Conservation (phyloP, 2,329 filamentous ascomycete species). For the Ophiostoma quercus region DNA sequence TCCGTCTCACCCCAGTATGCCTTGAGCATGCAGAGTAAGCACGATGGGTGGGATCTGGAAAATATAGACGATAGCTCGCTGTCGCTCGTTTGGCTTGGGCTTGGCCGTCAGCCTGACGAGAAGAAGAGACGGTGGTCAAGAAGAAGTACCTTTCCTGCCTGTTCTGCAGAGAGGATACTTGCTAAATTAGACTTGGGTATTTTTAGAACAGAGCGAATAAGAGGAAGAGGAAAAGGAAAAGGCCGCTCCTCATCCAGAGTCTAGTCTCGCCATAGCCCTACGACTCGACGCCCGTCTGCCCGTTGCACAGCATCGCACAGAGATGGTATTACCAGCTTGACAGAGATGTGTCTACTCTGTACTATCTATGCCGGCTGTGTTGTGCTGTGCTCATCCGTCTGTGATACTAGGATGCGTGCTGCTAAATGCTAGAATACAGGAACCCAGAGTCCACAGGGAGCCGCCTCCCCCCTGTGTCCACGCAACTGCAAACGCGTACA, state of each 20-base stretch:
- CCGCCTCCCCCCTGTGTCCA: constrained; percentile 7
- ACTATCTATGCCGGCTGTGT: neutral
- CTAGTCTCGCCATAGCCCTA: neutral
- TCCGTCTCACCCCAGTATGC: neutral
- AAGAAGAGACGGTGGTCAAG: too few species aligned
- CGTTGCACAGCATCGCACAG: neutral
- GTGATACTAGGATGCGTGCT: neutral
- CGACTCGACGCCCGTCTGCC: neutral
- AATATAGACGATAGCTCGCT: neutral
- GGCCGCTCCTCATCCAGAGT: neutral
- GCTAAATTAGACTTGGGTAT: neutral
- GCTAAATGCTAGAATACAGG: neutral
- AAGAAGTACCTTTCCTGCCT: neutral
- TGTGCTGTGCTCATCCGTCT: neutral
- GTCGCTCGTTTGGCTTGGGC: neutral
- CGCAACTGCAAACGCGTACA: constrained; percentile 14
- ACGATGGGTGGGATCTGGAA: too few species aligned
- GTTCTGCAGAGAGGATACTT: neutral
- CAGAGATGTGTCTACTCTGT: neutral
- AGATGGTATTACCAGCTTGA: neutral
- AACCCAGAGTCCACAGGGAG: neutral
- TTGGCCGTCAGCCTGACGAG: neutral
- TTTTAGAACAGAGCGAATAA: constrained; percentile 5
- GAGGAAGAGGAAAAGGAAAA: neutral
- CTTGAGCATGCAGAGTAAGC: neutral